These are phyloP conservation scores for Begonia loranthoides DNA, from an alignment of 306 rosid genomes.

Conservation along the genomic window DNA sequence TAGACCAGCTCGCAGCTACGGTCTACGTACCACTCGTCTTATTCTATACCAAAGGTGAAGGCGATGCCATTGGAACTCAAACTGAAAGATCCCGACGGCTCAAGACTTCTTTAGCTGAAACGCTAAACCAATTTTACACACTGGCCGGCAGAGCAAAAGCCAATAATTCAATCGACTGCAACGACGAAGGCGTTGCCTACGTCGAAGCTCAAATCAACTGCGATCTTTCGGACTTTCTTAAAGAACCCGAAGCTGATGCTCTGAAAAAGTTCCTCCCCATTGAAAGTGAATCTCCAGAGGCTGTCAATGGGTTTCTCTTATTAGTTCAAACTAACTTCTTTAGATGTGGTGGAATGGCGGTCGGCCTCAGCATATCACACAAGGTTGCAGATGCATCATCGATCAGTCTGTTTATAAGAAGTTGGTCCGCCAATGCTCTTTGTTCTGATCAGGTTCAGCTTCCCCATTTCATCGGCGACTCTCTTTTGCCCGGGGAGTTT, in stretches of 20 bases:
- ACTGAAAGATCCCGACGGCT: constrained; percentile 15
- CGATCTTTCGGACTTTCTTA: constrained; percentile 9
- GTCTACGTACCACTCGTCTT: constrained; percentile 13
- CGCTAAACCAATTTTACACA: constrained; percentile 30
- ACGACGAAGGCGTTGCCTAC: constrained; percentile 13
- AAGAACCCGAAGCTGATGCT: constrained; percentile 2
- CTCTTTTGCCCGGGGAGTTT: constrained; percentile 8
- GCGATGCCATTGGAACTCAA: neutral
- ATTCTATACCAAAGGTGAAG: constrained; percentile 10
- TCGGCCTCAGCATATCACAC: constrained; percentile 30
- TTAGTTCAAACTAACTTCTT: constrained; percentile 23
- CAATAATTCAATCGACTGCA: constrained; percentile 5
- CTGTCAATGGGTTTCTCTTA: constrained; percentile 5
- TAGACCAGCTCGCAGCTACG: constrained; percentile 12
- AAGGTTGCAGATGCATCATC: constrained; percentile 31
- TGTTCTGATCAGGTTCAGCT: neutral
- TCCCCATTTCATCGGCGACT: constrained; percentile 11
- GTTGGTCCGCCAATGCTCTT: constrained; percentile 19
- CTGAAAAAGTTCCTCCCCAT: constrained; percentile 2
- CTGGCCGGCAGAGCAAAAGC: constrained; percentile 35
- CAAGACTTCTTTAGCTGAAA: constrained; percentile 26
- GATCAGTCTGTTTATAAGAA: constrained; percentile 21
- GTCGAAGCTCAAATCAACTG: constrained; percentile 9
- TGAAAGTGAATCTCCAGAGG: constrained; percentile 2
- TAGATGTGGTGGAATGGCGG: constrained; percentile 38